A percentile compares a stretch with the other conserved stretches of the same genome.
Conservation (phyloP, 2,329 filamentous ascomycete genomes). For the Venturia aucupariae region DNA sequence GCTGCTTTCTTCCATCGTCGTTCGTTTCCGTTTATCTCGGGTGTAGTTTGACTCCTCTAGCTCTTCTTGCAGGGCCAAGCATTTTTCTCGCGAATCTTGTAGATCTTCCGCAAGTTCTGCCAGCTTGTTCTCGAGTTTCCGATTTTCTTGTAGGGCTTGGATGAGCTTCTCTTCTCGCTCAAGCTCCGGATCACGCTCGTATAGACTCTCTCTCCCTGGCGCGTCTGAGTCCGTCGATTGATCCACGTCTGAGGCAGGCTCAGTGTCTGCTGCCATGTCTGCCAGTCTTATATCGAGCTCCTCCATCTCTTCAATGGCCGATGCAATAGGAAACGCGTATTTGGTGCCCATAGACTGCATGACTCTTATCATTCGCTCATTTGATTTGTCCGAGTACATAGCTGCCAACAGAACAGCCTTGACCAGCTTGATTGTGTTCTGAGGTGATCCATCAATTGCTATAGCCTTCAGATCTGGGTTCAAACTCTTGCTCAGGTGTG, state of each 20-base stretch:
- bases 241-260: constrained; percentile 6
- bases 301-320: constrained; percentile 31
- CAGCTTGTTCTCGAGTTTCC: constrained; percentile 19
- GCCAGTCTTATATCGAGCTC: constrained; percentile 16
- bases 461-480: constrained; percentile 41
- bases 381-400: constrained; percentile 39
- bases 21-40: constrained; percentile 31
- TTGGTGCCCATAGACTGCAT: constrained; percentile 29
- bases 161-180: constrained; percentile 42
- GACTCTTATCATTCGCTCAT: constrained; percentile 37
- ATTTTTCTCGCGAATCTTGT: constrained; percentile 31
- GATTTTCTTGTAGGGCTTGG: constrained; percentile 32
- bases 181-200: constrained; percentile 35
- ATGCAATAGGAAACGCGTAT: constrained; percentile 30
- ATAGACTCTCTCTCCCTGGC: constrained; percentile 17
- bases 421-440: constrained; percentile 32
- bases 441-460: constrained; percentile 33
- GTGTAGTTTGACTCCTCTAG: constrained; percentile 38
- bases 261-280: constrained; percentile 13
- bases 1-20: constrained; percentile 34
- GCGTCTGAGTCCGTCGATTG: constrained; percentile 9
- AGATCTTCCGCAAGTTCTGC: constrained; percentile 33
- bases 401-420: constrained; percentile 40
- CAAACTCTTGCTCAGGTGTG: constrained; percentile 30
- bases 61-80: constrained; percentile 38